Percentiles rank a stretch among this genome's conserved stretches.
Evolutionary conservation across 163 green algal genomes (phyloP).

Genomic region (Volvox carteri): DNA sequence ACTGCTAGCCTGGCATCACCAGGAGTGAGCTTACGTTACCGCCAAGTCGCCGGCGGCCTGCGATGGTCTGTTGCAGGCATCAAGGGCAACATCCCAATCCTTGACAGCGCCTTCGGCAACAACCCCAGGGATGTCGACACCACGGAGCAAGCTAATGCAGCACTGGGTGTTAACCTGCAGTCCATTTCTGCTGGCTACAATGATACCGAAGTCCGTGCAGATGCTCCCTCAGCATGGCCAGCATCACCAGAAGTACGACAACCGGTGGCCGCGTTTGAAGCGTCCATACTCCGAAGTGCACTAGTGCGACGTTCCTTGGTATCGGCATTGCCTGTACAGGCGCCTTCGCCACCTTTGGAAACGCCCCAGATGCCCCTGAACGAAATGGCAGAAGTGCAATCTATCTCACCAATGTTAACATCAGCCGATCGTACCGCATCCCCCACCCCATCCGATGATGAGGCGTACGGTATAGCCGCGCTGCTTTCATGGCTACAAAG

Average conservation of each 20-base stretch:
- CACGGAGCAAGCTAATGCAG: not conserved
- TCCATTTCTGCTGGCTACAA: not conserved
- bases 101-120: constrained; percentile 21
- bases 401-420: not conserved
- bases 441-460: not conserved
- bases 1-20: constrained; percentile 36
- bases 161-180: not conserved
- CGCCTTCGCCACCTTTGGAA: not conserved
- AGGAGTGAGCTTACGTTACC: constrained; percentile 21
- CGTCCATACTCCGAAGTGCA: not conserved
- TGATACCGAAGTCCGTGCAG: not conserved
- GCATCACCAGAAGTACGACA: not conserved
- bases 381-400: too few relatives aligned
- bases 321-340: not conserved
- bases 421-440: not conserved
- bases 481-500: not conserved
- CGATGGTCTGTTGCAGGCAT: constrained; percentile 27
- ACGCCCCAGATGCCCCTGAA: too few relatives aligned
- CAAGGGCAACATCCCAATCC: constrained; percentile 25
- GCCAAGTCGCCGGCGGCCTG: constrained; percentile 11
- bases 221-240: not conserved
- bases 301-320: not conserved
- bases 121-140: not conserved
- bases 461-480: not conserved
- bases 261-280: not conserved